A percentile compares a stretch with the other conserved stretches of the same genome.
Conservation (phyloP, 2,329 filamentous ascomycete genomes). For the Teratosphaeria destructans region DNA sequence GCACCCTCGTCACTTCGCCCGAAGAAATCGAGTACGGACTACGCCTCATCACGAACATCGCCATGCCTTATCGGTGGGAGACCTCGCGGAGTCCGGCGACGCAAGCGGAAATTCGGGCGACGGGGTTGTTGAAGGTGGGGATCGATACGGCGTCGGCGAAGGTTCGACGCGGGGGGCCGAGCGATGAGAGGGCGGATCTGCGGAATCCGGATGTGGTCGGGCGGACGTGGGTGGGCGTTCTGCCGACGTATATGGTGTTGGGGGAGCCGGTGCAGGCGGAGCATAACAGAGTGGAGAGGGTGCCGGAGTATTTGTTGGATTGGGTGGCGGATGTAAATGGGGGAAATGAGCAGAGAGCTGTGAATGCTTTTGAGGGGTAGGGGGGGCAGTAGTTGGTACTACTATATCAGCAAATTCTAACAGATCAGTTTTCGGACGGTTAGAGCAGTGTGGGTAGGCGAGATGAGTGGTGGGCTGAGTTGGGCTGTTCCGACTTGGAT, state of each 20-base stretch:
- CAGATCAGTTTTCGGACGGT: too few species aligned
- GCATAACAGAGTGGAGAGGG: conserved; percentile 47
- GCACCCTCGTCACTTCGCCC: conserved; percentile 57
- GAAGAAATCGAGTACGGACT: conserved; percentile 71
- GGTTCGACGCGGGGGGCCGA: conserved; percentile 54
- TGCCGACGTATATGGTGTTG: conserved; percentile 53
- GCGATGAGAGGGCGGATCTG: conserved; percentile 49
- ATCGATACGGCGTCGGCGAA: conserved; percentile 68
- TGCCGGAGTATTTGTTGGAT: conserved; percentile 52
- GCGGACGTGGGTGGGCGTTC: conserved; percentile 50
- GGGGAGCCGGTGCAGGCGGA: conserved; percentile 52
- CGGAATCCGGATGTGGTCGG: conserved; percentile 38
- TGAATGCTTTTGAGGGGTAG: conserved; percentile 22
- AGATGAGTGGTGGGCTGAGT: too few species aligned
- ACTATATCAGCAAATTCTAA: too few species aligned
- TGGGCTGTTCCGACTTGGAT: too few species aligned
- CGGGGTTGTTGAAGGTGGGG: conserved; percentile 58
- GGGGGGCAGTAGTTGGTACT: neutral
- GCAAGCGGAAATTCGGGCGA: conserved; percentile 62
- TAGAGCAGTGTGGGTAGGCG: too few species aligned
- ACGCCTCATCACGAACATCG: conserved; percentile 63
- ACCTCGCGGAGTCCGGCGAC: conserved; percentile 61
- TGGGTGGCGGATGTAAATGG: conserved; percentile 42
- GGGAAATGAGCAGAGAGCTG: conserved; percentile 24
- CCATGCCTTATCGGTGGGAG: conserved; percentile 59